These are phyloP conservation scores for Monosporozyma servazzii DNA, from an alignment of 805 yeast genomes.

Conservation along the genomic window DNA sequence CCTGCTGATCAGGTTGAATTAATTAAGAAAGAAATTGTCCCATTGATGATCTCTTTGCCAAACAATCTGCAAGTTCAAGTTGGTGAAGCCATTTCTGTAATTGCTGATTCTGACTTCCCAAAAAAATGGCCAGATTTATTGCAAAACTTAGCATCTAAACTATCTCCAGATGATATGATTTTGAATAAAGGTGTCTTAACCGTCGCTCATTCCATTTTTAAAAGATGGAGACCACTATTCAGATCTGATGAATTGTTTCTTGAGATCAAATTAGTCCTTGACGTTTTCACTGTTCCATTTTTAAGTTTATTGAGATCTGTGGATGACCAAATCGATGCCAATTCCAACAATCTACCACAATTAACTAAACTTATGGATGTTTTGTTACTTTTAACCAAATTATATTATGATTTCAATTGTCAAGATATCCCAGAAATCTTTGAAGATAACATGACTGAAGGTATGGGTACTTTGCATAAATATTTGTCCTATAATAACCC, in stretches of 20 bases:
- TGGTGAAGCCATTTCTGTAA: conserved; percentile 85
- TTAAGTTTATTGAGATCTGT: conserved; percentile 56
- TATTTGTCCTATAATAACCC: conserved; percentile 57
- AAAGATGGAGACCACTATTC: conserved; percentile 92
- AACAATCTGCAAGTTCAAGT: conserved; percentile 78
- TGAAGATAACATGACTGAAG: conserved; percentile 73
- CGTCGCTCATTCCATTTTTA: conserved; percentile 93
- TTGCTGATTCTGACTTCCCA: conserved; percentile 96
- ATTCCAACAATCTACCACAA: conserved; percentile 38
- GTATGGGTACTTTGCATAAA: conserved; percentile 76
- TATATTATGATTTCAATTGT: conserved; percentile 89
- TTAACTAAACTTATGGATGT: conserved; percentile 58
- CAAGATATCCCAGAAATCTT: conserved; percentile 98
- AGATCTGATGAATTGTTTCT: conserved; percentile 81
- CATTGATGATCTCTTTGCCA: conserved; percentile 79
- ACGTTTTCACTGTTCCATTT: conserved; percentile 74
- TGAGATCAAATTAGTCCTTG: conserved; percentile 81
- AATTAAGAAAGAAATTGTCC: conserved; percentile 68
- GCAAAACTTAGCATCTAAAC: conserved; percentile 59
- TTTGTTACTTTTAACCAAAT: conserved; percentile 59
- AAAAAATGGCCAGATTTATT: conserved; percentile 74
- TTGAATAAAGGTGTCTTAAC: conserved; percentile 76
- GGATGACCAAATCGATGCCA: conserved; percentile 51
- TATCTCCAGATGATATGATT: conserved; percentile 56
- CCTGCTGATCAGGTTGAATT: conserved; percentile 50